These are phyloP conservation scores for Cytospora chrysosperma DNA, from an alignment of 2,329 filamentous ascomycete species.

Conservation along the genomic window DNA sequence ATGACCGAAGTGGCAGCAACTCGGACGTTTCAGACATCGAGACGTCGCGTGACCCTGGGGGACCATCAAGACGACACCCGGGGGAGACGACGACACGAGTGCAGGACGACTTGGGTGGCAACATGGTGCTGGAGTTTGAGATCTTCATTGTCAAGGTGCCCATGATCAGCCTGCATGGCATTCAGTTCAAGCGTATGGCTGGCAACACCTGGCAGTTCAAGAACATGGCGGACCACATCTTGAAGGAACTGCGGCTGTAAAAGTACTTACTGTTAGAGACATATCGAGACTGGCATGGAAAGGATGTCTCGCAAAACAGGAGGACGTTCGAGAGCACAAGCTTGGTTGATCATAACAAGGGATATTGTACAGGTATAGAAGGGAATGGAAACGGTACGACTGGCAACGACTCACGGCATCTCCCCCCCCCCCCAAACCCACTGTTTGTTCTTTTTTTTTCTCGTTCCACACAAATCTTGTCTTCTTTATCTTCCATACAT, in stretches of 20 bases:
- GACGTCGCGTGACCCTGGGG: conserved; percentile 43
- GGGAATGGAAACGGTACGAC: conserved; percentile 8
- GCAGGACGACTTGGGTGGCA: conserved; percentile 82
- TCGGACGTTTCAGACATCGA: conserved; percentile 79
- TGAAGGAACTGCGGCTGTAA: conserved; percentile 80
- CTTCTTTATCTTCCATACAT: not conserved
- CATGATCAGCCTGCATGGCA: conserved; percentile 85
- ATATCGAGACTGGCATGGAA: not conserved
- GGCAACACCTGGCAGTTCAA: conserved; percentile 99
- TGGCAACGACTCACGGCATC: conserved; percentile 17
- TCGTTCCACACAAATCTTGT: not conserved
- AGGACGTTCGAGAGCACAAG: not conserved
- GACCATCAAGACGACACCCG: conserved; percentile 57
- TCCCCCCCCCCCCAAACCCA: not conserved
- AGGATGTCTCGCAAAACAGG: not conserved
- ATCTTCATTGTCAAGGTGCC: conserved; percentile 98
- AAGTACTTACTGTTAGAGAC: not conserved
- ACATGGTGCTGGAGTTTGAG: conserved; percentile 85
- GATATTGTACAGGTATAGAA: conserved; percentile 4
- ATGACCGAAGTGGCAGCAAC: conserved; percentile 75
- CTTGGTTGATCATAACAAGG: conserved; percentile 2
- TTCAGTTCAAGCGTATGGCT: conserved; percentile 95
- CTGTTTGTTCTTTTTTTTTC: conserved; percentile 4
- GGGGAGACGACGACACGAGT: conserved; percentile 92
- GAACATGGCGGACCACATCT: conserved; percentile 94